Evolutionary conservation across 768 basidiomycete species (phyloP).

Genomic region (Agrocybe praecox): DNA sequence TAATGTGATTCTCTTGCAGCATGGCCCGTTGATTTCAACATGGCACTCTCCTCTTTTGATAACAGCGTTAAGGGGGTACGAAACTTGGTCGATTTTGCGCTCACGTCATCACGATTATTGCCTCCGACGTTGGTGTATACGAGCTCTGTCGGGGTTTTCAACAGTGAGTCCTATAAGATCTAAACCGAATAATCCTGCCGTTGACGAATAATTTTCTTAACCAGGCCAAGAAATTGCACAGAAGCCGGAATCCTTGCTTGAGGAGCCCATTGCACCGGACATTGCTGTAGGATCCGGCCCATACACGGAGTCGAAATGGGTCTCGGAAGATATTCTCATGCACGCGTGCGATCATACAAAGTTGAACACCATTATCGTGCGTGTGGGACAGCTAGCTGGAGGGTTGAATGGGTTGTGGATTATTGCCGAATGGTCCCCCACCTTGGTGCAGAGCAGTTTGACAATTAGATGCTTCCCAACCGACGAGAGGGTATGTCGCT

Average conservation of each 20-base stretch:
- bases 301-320: conserved; percentile 45
- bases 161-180: not conserved
- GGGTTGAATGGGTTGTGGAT: conserved; percentile 46
- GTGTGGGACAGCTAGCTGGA: conserved; percentile 47
- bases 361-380: conserved; percentile 35
- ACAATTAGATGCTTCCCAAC: conserved; percentile 33
- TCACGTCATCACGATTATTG: conserved; percentile 21
- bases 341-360: conserved; percentile 27
- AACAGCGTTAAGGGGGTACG: conserved; percentile 40
- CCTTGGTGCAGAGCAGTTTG: conserved; percentile 32
- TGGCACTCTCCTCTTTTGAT: conserved; percentile 46
- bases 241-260: conserved; percentile 17
- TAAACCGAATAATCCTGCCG: not conserved
- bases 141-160: conserved; percentile 11
- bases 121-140: conserved; percentile 5
- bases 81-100: conserved; percentile 40
- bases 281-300: conserved; percentile 33
- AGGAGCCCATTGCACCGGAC: conserved; percentile 21
- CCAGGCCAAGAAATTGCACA: not conserved
- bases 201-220: not conserved
- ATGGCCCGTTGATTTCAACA: conserved; percentile 53
- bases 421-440: conserved; percentile 44
- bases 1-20: conserved; percentile 19
- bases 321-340: conserved; percentile 36
- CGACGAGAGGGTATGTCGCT: conserved; percentile 27